Percentiles rank a stretch among this genome's conserved stretches.
Conservation (phyloP, 140 eudicot species). For the Bidens hawaiensis region DNA sequence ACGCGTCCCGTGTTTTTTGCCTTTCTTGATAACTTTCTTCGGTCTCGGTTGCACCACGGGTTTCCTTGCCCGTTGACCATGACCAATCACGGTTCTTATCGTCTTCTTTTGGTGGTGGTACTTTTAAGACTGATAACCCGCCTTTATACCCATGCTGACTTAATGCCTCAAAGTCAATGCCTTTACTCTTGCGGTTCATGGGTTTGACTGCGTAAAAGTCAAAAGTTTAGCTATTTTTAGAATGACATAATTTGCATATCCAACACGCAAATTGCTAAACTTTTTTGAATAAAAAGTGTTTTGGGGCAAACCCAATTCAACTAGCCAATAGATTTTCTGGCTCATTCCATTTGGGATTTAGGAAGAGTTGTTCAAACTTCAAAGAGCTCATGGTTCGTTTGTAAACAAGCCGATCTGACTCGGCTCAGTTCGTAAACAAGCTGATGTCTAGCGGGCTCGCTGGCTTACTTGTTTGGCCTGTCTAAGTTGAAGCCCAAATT, state of each 20-base stretch:
- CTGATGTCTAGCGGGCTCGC: no score
- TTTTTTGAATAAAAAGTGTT: not conserved
- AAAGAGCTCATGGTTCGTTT: no score
- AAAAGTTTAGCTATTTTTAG: not conserved
- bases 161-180: slow-evolving; percentile 79
- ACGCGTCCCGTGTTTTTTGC: slow-evolving; percentile 57
- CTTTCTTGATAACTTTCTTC: slow-evolving; percentile 84
- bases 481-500: no score
- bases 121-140: slow-evolving; percentile 72
- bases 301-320: not conserved
- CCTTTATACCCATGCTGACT: slow-evolving; percentile 83
- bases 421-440: no score
- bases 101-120: slow-evolving; percentile 77
- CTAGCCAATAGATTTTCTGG: no score
- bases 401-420: no score
- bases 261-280: not conserved
- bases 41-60: slow-evolving; percentile 40
- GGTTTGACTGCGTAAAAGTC: slow-evolving; percentile 35
- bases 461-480: no score
- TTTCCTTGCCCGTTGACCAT: slow-evolving; percentile 81
- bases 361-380: no score
- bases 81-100: slow-evolving; percentile 64
- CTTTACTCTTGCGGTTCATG: slow-evolving; percentile 50
- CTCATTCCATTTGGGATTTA: not conserved
- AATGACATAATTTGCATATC: not conserved